phyloP scores from a whole-genome alignment of 495 filamentous ascomycete species.

The Penicillium daleae region DNA sequence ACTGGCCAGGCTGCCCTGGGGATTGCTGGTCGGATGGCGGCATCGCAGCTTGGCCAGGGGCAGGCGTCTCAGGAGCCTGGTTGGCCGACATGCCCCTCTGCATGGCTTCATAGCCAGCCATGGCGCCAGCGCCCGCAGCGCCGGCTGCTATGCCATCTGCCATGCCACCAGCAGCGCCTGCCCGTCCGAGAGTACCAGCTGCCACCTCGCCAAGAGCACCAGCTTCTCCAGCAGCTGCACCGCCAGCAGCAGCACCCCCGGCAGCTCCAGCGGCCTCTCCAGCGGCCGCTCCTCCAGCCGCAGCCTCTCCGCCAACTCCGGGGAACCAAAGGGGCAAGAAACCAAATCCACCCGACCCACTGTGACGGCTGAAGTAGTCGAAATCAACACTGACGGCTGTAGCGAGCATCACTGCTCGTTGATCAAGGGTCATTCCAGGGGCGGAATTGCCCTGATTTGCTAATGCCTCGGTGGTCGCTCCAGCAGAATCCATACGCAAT shows the following conservation, averaged over 20 bases:
- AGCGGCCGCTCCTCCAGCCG: slow-evolving; percentile 49
- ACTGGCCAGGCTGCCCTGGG: slow-evolving; percentile 30
- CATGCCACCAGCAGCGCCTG: slow-evolving; percentile 39
- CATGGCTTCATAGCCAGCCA: slow-evolving; percentile 69
- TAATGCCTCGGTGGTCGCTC: slow-evolving; percentile 42
- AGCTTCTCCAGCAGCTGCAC: slow-evolving; percentile 44
- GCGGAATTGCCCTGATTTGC: slow-evolving; percentile 21
- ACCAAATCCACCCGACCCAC: slow-evolving; percentile 49
- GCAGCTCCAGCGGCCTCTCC: slow-evolving; percentile 48
- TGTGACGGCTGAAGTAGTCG: slow-evolving; percentile 72
- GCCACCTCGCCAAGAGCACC: slow-evolving; percentile 44
- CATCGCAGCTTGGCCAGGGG: slow-evolving; percentile 4
- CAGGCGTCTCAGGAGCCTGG: slow-evolving; percentile 15
- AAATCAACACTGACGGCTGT: slow-evolving; percentile 73
- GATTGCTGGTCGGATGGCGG: slow-evolving; percentile 16
- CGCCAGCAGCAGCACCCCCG: slow-evolving; percentile 41
- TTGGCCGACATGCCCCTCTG: slow-evolving; percentile 48
- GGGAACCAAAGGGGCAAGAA: slow-evolving; percentile 65
- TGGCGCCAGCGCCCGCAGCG: slow-evolving; percentile 58
- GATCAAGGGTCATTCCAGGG: slow-evolving; percentile 68
- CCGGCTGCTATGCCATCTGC: slow-evolving; percentile 46
- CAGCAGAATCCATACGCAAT: slow-evolving; percentile 68
- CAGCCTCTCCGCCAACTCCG: slow-evolving; percentile 53
- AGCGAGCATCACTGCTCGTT: slow-evolving; percentile 72
- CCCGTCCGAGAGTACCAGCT: slow-evolving; percentile 35